Conservation (phyloP, 768 basidiomycete species). For the Tricholoma sp. region DNA sequence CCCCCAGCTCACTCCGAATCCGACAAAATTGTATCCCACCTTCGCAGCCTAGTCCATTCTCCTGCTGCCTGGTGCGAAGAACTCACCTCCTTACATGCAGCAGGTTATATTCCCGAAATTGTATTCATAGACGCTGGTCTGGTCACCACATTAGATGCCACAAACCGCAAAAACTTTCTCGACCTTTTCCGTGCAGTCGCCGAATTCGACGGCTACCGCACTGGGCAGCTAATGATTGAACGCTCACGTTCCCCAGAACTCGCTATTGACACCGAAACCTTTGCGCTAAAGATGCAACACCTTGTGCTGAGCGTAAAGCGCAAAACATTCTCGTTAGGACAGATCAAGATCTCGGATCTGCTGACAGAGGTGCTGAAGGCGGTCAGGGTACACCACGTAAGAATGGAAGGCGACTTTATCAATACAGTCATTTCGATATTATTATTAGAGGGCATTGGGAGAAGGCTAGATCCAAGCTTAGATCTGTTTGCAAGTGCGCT, state of each 20-base stretch:
- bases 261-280: conserved; percentile 88
- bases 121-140: conserved; percentile 97
- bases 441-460: conserved; percentile 91
- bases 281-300: conserved; percentile 97
- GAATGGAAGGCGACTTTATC: conserved; percentile 98
- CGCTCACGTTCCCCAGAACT: conserved; percentile 89
- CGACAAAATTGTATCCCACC: conserved; percentile 61
- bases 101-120: conserved; percentile 89
- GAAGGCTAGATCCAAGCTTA: conserved; percentile 86
- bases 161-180: conserved; percentile 89
- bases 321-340: conserved; percentile 95
- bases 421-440: conserved; percentile 96
- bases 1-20: conserved; percentile 42
- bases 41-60: conserved; percentile 55
- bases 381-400: conserved; percentile 91
- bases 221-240: conserved; percentile 94
- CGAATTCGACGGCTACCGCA: conserved; percentile 94
- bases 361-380: conserved; percentile 82
- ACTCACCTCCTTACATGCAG: conserved; percentile 50
- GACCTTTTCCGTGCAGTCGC: conserved; percentile 96
- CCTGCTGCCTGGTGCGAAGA: conserved; percentile 66
- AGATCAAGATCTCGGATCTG: conserved; percentile 94
- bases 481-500: conserved; percentile 95
- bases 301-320: conserved; percentile 90
- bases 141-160: conserved; percentile 77